Conservation (phyloP, 169 alveolate species). For the Plasmodium cynomolgi region DNA sequence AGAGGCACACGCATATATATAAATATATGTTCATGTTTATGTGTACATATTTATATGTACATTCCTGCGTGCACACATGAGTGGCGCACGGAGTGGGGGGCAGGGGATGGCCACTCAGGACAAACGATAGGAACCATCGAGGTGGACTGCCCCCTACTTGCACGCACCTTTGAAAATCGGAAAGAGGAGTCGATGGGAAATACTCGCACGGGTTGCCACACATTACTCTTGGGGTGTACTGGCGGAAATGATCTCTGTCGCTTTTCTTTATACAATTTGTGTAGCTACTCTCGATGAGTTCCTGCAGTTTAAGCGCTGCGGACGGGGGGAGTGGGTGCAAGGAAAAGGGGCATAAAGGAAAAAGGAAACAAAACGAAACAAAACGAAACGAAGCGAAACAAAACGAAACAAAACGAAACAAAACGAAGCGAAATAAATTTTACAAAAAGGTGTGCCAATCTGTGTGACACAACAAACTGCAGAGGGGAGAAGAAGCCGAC, state of each 20-base stretch:
- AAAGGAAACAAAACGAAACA: neutral
- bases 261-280: conserved; percentile 69
- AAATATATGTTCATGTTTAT: neutral
- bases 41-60: neutral
- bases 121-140: neutral
- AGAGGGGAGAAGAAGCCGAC: neutral
- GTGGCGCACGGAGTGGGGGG: neutral
- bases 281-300: conserved; percentile 49
- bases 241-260: conserved; percentile 64
- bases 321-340: neutral
- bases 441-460: neutral
- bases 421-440: neutral
- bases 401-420: neutral
- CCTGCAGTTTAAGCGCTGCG: conserved; percentile 58
- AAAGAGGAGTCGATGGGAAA: conserved; percentile 56
- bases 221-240: conserved; percentile 45
- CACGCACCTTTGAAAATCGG: conserved; percentile 49
- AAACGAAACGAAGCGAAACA: neutral
- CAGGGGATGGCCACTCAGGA: neutral
- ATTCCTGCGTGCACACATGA: neutral
- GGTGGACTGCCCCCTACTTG: neutral
- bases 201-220: conserved; percentile 67
- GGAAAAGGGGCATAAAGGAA: neutral
- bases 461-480: neutral
- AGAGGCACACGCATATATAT: neutral